These are phyloP conservation scores for Yamadazyma aaseri DNA, from an alignment of 1,139 yeast genomes.

Conservation along the genomic window DNA sequence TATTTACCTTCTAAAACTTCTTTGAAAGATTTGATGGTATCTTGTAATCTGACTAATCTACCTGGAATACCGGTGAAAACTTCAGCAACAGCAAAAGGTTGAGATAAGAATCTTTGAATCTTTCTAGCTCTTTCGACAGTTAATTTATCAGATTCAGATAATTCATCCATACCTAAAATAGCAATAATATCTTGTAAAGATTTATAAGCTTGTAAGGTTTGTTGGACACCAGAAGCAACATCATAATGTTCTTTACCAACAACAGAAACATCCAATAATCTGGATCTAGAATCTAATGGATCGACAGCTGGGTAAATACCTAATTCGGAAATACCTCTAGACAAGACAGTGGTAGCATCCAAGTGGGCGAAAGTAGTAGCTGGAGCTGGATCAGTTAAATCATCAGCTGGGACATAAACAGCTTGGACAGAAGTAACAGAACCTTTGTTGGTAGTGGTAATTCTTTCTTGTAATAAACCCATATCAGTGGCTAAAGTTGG, in stretches of 20 bases:
- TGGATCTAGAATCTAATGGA: slow-evolving; percentile 98
- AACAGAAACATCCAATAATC: slow-evolving; percentile 95
- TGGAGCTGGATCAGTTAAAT: slow-evolving; percentile 99
- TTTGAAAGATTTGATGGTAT: slow-evolving; percentile 91
- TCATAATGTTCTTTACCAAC: slow-evolving; percentile 99
- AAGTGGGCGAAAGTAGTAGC: slow-evolving; percentile 99
- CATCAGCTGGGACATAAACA: slow-evolving; percentile 99
- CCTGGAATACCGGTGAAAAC: slow-evolving; percentile 99
- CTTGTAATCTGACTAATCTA: slow-evolving; percentile 94
- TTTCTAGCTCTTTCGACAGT: slow-evolving; percentile 99
- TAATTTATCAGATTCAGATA: slow-evolving; percentile 96
- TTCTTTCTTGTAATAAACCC: slow-evolving; percentile 99
- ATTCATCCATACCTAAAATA: slow-evolving; percentile 99
- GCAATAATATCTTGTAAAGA: slow-evolving; percentile 99
- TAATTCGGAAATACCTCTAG: slow-evolving; percentile 99
- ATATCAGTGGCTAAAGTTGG: slow-evolving; percentile 99
- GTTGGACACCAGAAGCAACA: slow-evolving; percentile 93
- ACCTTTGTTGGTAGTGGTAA: slow-evolving; percentile 99
- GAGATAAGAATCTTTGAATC: slow-evolving; percentile 99
- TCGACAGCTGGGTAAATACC: slow-evolving; percentile 99
- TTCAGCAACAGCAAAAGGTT: slow-evolving; percentile 99
- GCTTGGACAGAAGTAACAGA: slow-evolving; percentile 99
- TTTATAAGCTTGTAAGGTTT: slow-evolving; percentile 98
- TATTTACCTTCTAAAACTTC: slow-evolving; percentile 98
- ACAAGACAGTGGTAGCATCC: slow-evolving; percentile 99